Percentiles rank a stretch among this genome's conserved stretches.
Conservation (phyloP, 2,329 filamentous ascomycete species). For the Fusarium poae region DNA sequence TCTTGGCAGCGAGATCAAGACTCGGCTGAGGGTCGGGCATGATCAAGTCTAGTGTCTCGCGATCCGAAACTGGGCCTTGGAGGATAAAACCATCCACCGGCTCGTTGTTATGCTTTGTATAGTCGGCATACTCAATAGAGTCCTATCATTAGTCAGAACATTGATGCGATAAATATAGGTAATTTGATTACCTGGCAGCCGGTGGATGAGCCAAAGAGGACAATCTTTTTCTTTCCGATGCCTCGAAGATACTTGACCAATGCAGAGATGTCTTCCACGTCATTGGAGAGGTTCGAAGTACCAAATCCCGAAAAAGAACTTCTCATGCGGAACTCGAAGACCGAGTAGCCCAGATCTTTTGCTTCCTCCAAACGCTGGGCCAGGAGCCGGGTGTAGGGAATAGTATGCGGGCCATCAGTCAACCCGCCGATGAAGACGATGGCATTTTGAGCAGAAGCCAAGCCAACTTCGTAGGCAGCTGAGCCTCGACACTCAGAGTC, state of each 20-base stretch:
- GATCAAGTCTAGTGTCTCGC: slow-evolving; percentile 70
- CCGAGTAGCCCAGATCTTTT: slow-evolving; percentile 60
- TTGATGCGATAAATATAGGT: background rate
- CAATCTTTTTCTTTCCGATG: slow-evolving; percentile 64
- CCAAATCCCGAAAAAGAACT: slow-evolving; percentile 68
- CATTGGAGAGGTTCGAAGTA: slow-evolving; percentile 62
- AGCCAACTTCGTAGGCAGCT: slow-evolving; percentile 63
- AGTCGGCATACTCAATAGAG: slow-evolving; percentile 67
- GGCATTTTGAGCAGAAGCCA: slow-evolving; percentile 63
- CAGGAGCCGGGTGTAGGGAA: slow-evolving; percentile 67
- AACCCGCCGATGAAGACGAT: slow-evolving; percentile 79
- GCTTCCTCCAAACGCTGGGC: slow-evolving; percentile 58
- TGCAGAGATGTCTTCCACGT: slow-evolving; percentile 66
- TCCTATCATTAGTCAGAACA: slow-evolving; percentile 57
- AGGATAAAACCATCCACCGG: slow-evolving; percentile 81
- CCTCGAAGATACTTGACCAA: slow-evolving; percentile 67
- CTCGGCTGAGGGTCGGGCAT: slow-evolving; percentile 61
- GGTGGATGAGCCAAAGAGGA: slow-evolving; percentile 71
- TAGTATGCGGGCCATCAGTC: slow-evolving; percentile 75
- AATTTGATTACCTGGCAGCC: slow-evolving; percentile 63
- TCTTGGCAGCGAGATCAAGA: slow-evolving; percentile 63
- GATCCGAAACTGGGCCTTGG: slow-evolving; percentile 83
- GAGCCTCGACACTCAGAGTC: slow-evolving; percentile 56
- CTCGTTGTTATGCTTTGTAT: slow-evolving; percentile 57
- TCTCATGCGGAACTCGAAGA: slow-evolving; percentile 69